Percentiles rank a stretch among this genome's conserved stretches.
phyloP scores from a whole-genome alignment of 179 eudicot species.

The Silene noctiflora region DNA sequence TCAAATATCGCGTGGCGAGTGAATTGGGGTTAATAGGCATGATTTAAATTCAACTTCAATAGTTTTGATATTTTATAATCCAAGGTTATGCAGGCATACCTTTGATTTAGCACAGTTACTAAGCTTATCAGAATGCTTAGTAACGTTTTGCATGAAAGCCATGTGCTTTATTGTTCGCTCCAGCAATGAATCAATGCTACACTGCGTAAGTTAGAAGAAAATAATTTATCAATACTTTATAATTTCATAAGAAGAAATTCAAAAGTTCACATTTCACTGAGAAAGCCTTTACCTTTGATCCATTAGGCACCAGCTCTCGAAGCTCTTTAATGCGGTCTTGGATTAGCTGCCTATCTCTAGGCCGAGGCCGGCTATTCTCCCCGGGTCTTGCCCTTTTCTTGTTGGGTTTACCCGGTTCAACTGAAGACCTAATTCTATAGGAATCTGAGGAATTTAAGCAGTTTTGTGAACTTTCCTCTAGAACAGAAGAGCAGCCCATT shows the following conservation, averaged over 20 bases:
- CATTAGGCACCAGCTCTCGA: slow-evolving; percentile 84
- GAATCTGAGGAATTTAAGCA: slow-evolving; percentile 55
- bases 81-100: slow-evolving; percentile 35
- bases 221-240: slow-evolving; percentile 26
- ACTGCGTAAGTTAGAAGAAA: slow-evolving; percentile 41
- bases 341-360: slow-evolving; percentile 95
- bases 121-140: slow-evolving; percentile 80
- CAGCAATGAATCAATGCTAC: slow-evolving; percentile 91
- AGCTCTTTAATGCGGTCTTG: slow-evolving; percentile 95
- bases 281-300: slow-evolving; percentile 63
- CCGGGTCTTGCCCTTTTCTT: slow-evolving; percentile 83
- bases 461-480: slow-evolving; percentile 39
- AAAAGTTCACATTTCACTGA: slow-evolving; percentile 2
- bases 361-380: slow-evolving; percentile 77
- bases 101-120: slow-evolving; percentile 47
- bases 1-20: background rate
- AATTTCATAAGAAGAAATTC: background rate
- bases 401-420: slow-evolving; percentile 44
- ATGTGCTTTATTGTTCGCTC: slow-evolving; percentile 92
- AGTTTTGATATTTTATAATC: background rate
- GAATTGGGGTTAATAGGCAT: background rate
- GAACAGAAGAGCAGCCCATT: slow-evolving; percentile 43
- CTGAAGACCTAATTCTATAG: slow-evolving; percentile 41
- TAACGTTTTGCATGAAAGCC: slow-evolving; percentile 73
- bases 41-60: slow-evolving; percentile 8